Evolutionary conservation across 176 grass and related monocot genomes (phyloP), one percentile per base, ranked within the genome.

Genomic region (Hordeum marinum): DNA sequence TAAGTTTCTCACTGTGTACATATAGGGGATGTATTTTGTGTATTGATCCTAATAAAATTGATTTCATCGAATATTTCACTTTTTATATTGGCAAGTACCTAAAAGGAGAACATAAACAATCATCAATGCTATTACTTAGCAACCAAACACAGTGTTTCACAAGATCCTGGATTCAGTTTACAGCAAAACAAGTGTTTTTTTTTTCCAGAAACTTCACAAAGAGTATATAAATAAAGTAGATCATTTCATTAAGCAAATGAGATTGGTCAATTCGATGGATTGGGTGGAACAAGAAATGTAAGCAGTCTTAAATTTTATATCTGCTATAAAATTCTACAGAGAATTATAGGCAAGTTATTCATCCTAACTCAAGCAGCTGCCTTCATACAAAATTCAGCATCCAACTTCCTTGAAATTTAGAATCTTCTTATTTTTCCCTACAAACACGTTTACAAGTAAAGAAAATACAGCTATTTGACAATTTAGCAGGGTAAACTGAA

Each of bases 1-100:
- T 13, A 72, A 73, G 41, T 73, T 95, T 85, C 82, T 95, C 70
- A 89, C 78, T 85, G 89, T 90, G 89, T 95, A 74, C 20, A 92
- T 32, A 76, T 21, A 18, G 79, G 27, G 77, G 20, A 39, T n/a
- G 54, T 46, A 29, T 27, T 43, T 43, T 35, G 21, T 37, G 21
- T 29, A 85, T 75, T 75, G 59, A 84, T 65, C 11, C 8, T 37
- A 75, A 63, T 29, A 34, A 25, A 27, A 60, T 3, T 10, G 20
- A 50, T 67, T 63, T 37, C 27, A 37, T 23, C 26, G 3, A 11
- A 68, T 80, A 17, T 65, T 46, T 54, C 27, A 6, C 54, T 54
- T 68, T 54, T 4, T 34, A 3, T 24, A 54, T 63, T 54, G 27
- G 3, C 13, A 81, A 68, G 7, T 43, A 54, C 42, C 61, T 68